Evolutionary conservation across 768 basidiomycete species (phyloP), one percentile per base, ranked within the genome.

Genomic region (Rhizopogon vulgaris): DNA sequence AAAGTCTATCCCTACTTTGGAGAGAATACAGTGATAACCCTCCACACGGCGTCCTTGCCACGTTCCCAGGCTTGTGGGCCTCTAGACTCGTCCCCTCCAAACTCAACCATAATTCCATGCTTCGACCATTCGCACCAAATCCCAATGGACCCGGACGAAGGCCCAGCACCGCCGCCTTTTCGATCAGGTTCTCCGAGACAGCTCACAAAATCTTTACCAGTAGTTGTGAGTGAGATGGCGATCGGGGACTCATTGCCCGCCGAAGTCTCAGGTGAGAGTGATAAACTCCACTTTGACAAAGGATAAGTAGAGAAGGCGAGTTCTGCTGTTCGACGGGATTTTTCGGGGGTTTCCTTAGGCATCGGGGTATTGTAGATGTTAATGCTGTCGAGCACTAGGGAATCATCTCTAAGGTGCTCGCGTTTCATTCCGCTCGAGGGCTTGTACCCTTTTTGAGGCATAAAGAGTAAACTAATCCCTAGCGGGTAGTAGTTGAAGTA

Each of bases 111-210:
- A 34, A 93, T 63, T 2, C 90, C 90, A 54, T 85, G 78, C 58
- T 72, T 78, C 25, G 82, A 76, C 94, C 93, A 96, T 68, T 96
- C 92, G 57, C 92, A 88, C 90, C 92, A 96, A 58, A 95, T 91
- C 27, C 85, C 85, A 58, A 95, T 88, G 30, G 87, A 90, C 37
- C 89, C 88, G 2, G 83, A 81, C 18, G 85, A 86, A 11, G 90
- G 90, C 1, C 90, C 90, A 8, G 82, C 73, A 1, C 94, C 94
- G 18, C 94, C 93, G 6, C 94, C 94, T 65, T 96, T 98, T 55
- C 90, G 77, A 61, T 81, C 81, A 6, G 94, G 94, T 68, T 97
- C 94, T 9, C 93, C 93, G 41, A 96, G 64, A 41, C 67, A 65
- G 25, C 68, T 60, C 8, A 96, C 87, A 54, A 98, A 83, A 0